Base-by-base conservation (phyloP, 2,329 filamentous ascomycete species). In the Colletotrichum sp. region DNA sequence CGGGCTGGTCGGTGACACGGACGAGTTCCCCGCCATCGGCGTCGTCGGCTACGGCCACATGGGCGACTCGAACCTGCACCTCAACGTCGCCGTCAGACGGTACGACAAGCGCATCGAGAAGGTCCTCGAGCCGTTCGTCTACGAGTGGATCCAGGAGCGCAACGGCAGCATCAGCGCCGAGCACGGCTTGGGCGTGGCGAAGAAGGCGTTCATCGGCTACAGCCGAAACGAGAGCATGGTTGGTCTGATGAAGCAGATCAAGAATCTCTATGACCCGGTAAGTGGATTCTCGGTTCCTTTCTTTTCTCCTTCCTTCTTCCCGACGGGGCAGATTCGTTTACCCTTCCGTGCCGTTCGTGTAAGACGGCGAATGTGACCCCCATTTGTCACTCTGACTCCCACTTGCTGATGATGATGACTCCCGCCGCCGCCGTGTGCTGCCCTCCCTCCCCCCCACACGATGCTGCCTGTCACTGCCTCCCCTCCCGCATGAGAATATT, bases 21-120 rank as follows among this genome's bases (percentile, higher is more conserved):
- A 94, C 72, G 92, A 92, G 62, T 91, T 93, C 83, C 95, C 96
- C 2, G 96, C 98, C 8, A 91, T 98, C 3, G 94, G 94, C 74
- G 96, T 98, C n/a, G 92, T 98, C 24, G 97, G 97, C 24, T 99
- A 98, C 83, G 97, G 97, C 39, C 97, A 99, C 85, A 99, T 99
- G 96, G 98, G 97, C 52, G 97, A 99, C 85, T 93, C 94, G 5
- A 99, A 99, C 86, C 86, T 99, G 79, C 98, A 99, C 86, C 89
- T 99, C 79, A 99, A 99, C 85, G 91, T 99, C 39, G 91, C 95
- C 2, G 94, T 95, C 21, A 89, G 96, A 77, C 88, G 93, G 77
- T 99, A 97, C 85, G 95, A 97, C 85, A 95, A 96, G 86, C 89
- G 92, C 72, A 95, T 99, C 30, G 97, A 99, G 87, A 92, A 95